Conservation (phyloP, 768 basidiomycete genomes). For the Royoungia palumana region DNA sequence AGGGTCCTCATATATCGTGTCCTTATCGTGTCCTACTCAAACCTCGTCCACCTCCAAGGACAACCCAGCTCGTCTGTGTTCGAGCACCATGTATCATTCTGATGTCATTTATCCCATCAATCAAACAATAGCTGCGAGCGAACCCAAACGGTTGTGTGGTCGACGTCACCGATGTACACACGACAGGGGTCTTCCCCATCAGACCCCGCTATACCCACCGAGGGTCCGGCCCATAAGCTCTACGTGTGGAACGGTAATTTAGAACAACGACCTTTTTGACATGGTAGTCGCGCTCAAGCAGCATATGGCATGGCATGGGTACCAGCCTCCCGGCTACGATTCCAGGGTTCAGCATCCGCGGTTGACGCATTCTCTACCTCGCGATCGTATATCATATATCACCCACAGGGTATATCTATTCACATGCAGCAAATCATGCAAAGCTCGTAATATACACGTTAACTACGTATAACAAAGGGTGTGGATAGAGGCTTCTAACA, state of each 20-base stretch:
- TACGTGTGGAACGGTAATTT: conserved; percentile 18
- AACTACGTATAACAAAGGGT: neutral
- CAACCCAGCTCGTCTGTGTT: conserved; percentile 2
- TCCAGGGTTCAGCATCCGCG: neutral
- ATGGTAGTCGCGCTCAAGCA: neutral
- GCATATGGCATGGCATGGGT: neutral
- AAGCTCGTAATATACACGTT: conserved; percentile 2
- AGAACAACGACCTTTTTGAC: conserved; percentile 7
- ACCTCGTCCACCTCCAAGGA: neutral
- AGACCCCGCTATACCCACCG: conserved; percentile 27
- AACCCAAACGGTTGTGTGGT: neutral
- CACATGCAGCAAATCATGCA: neutral
- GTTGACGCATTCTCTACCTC: no score
- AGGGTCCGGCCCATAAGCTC: conserved; percentile 4
- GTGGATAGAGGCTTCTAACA: neutral
- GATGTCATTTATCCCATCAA: neutral
- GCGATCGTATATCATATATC: no score
- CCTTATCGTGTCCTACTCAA: neutral
- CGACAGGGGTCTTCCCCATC: conserved; percentile 4
- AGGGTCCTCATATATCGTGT: neutral
- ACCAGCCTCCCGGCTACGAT: conserved; percentile 2
- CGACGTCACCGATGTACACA: conserved; percentile 8
- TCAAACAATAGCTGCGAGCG: neutral
- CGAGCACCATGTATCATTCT: neutral
- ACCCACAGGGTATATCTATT: neutral